A percentile compares a stretch with the other conserved stretches of the same genome.
Evolutionary conservation across 768 basidiomycete species (phyloP).

Genomic region (Grammothele lineata): DNA sequence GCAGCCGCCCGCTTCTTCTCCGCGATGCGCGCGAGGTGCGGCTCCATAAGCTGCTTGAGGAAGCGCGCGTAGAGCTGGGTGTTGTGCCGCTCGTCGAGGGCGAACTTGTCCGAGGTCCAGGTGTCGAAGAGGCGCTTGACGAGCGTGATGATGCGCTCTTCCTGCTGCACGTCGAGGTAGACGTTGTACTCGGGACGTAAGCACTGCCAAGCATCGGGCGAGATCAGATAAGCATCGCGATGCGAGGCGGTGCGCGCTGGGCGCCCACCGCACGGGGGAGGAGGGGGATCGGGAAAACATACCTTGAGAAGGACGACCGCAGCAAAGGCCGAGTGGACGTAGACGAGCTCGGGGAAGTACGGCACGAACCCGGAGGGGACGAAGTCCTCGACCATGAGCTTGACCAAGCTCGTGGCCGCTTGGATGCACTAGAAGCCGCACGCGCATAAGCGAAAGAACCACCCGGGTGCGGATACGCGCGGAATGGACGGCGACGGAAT

Average conservation of each 20-base stretch:
- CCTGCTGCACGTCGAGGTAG: slow-evolving; percentile 32
- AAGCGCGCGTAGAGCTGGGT: slow-evolving; percentile 21
- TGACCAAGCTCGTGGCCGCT: slow-evolving; percentile 54
- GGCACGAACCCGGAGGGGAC: slow-evolving; percentile 52
- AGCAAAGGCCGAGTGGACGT: slow-evolving; percentile 46
- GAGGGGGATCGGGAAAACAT: no score
- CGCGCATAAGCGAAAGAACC: neutral
- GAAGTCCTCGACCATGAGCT: slow-evolving; percentile 46
- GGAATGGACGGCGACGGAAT: neutral
- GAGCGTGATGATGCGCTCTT: slow-evolving; percentile 21
- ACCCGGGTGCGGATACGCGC: neutral
- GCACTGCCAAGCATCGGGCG: slow-evolving; percentile 12
- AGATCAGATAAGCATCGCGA: neutral
- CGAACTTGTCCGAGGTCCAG: slow-evolving; percentile 15
- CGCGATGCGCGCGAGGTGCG: slow-evolving; percentile 11
- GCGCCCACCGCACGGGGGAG: no score
- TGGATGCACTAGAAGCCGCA: slow-evolving; percentile 40
- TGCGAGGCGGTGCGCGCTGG: no score
- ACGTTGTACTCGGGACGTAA: slow-evolving; percentile 45
- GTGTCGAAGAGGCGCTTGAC: slow-evolving; percentile 17
- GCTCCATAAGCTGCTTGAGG: slow-evolving; percentile 18
- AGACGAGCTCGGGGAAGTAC: slow-evolving; percentile 45
- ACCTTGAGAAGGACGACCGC: slow-evolving; percentile 61
- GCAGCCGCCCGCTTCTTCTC: slow-evolving; percentile 2
- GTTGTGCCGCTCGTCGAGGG: slow-evolving; percentile 17